Conservation (phyloP, 352 stramenopile species). For the Pythium phragmiticola region DNA sequence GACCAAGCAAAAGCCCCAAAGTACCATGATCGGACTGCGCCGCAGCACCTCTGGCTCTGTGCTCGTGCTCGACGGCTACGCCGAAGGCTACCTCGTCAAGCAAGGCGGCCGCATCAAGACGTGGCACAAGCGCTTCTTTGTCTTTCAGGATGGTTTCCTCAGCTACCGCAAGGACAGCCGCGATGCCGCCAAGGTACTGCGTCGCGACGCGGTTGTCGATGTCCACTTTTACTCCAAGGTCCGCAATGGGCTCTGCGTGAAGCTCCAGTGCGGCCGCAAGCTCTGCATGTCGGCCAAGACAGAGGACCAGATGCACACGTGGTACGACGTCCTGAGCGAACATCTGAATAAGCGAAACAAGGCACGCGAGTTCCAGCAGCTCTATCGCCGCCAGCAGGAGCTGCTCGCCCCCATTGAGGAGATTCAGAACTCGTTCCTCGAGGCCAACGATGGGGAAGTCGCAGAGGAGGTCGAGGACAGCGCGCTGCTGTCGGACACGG, state of each 20-base stretch:
- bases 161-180: constrained; percentile 63
- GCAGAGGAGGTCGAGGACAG: constrained; percentile 2
- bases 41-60: constrained; percentile 27
- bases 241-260: constrained; percentile 51
- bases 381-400: constrained; percentile 15
- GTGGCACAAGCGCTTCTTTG: constrained; percentile 79
- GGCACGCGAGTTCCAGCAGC: constrained; percentile 16
- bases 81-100: constrained; percentile 68
- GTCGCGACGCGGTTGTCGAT: constrained; percentile 47
- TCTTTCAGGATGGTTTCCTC: constrained; percentile 64
- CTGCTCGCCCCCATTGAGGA: constrained; percentile 22
- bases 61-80: constrained; percentile 57
- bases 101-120: constrained; percentile 69
- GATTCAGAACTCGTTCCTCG: constrained; percentile 11
- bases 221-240: constrained; percentile 49
- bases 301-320: constrained; percentile 55
- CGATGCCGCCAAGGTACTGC: constrained; percentile 46
- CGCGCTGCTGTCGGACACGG: constrained; percentile 20
- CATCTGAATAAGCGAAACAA: constrained; percentile 33
- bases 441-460: not conserved
- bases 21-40: constrained; percentile 22
- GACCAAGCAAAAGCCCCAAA: too few relatives aligned
- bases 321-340: constrained; percentile 62
- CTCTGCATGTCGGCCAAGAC: constrained; percentile 48
- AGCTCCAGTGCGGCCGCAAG: constrained; percentile 43